phyloP scores from a whole-genome alignment of 176 grass and related monocot genomes.

The Aegilops umbellulata region DNA sequence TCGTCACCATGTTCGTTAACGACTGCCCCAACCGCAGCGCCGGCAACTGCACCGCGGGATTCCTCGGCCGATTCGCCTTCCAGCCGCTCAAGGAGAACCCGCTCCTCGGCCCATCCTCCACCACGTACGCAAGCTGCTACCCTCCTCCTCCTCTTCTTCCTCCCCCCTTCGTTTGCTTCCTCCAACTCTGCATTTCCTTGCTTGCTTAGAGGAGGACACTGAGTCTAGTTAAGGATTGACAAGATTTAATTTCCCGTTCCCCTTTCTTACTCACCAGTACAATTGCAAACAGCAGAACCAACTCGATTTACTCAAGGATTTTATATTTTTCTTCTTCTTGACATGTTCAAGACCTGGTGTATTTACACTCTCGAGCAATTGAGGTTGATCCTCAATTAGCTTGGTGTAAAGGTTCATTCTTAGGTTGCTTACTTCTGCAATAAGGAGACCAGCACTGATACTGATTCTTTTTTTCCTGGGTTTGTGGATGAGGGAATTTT shows the following conservation, averaged over 20 bases:
- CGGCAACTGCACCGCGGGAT: slow-evolving; percentile 43
- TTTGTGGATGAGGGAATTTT: background rate
- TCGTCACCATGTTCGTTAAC: slow-evolving; percentile 83
- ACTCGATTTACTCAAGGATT: background rate
- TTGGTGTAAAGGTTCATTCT: background rate
- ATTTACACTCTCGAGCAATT: background rate
- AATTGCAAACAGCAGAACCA: background rate
- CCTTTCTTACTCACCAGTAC: background rate
- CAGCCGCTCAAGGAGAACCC: slow-evolving; percentile 83
- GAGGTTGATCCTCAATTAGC: background rate
- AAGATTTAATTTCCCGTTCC: background rate
- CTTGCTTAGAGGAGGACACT: no score
- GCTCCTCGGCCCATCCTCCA: slow-evolving; percentile 77
- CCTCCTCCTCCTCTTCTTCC: background rate
- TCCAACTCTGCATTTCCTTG: background rate
- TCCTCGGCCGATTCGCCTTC: slow-evolving; percentile 80
- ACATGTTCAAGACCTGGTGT: background rate
- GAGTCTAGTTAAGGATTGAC: no score
- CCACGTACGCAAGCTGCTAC: slow-evolving; percentile 39
- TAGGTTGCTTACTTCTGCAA: background rate
- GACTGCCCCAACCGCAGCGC: slow-evolving; percentile 54
- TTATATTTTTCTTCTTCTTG: no score
- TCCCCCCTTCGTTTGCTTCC: background rate
- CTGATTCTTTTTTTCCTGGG: background rate
- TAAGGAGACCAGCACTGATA: no score